Evolutionary conservation across 176 grass and related monocot species (phyloP), one percentile per base, ranked within the genome.

Genomic region (Carex pumila): DNA sequence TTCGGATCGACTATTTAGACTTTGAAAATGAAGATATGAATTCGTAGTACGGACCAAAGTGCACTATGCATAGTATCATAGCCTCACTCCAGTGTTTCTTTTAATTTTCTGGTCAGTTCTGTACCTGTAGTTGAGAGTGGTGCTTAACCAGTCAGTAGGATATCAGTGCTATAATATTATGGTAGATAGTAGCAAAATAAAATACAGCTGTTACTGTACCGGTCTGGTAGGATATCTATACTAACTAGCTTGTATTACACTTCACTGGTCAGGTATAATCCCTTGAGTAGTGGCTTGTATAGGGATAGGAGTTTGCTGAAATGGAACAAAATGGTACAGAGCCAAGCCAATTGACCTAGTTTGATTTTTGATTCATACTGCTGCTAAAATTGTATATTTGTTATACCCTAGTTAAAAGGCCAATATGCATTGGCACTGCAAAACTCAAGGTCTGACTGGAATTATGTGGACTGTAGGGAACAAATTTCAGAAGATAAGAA

Each of bases 401-500:
- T 34, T 77, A 17, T 77, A 32, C 72, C 21, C 8, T 30, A 77
- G 49, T 77, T 76, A 34, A 12, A 19, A 32, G 49, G 50, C 22
- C 21, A 77, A 22, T 31, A 77, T 71, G 5, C 11, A 50, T 55
- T 77, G n/a, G 2, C 12, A 2, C 19, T 53, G 70, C 13, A 12
- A 53, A 75, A 53, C 50, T 55, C 52, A 10, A 55, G 12, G 2
- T 32, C 41, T 77, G 0, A 77, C 50, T 56, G 50, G 13, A 77
- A 66, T 77, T 22, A 56, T 45, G 36, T 58, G 78, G 85, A 57
- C 64, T 63, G 29, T 56, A 87, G 91, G 83, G 87, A 81, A 68
- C 12, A 12, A 50, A 29, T 83, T 85, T 65, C 68, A 82, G 85
- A 85, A 70, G 64, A 54, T 71, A 86, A 80, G 76, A 98, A 87